Evolutionary conservation across 768 basidiomycete genomes (phyloP), one percentile per base, ranked within the genome.

Genomic region (Zangia roseola): DNA sequence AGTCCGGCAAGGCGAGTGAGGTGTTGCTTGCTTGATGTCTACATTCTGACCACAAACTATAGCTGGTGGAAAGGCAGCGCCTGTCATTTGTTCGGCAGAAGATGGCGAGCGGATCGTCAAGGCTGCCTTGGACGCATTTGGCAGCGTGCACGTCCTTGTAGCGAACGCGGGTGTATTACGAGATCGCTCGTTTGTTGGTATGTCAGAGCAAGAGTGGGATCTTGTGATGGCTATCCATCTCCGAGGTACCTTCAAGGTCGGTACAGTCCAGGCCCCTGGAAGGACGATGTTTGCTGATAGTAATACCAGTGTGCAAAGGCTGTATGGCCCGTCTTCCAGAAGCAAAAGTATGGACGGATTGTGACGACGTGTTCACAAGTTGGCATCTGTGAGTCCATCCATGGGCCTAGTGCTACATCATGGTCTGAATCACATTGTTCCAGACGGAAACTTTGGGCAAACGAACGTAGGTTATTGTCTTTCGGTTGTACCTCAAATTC

Each of bases 141-240:
- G 94, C 20, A 74, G 79, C 25, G 84, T 97, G 4, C 94, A 99
- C 62, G 74, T 92, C 19, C 82, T 97, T 34, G 74, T 94, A 45
- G 91, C 91, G 30, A 99, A 97, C 61, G 97, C 95, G 35, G 94
- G 95, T 54, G 87, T 98, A 56, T 71, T 97, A 43, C 80, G 95
- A 37, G 94, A 97, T 72, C 97, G 94, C 64, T 91, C 91, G 4
- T 95, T 98, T 74, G 73, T 79, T 46, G 80, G 88, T 6, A 88
- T 98, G 88, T 80, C 86, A 0, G 89, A 91, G 58, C 80, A 84
- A 55, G 94, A 98, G 56, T 99, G 97, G 97, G 94, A 98, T 64
- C 71, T 84, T 46, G 94, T 98, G 28, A 73, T 95, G 54, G 81
- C 84, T 41, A 82, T 97, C 21, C 94, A 98, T 68, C 77, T 99